Evolutionary conservation across 768 basidiomycete genomes (phyloP), one percentile per base, ranked within the genome.

Genomic region (Podaxis sp.): DNA sequence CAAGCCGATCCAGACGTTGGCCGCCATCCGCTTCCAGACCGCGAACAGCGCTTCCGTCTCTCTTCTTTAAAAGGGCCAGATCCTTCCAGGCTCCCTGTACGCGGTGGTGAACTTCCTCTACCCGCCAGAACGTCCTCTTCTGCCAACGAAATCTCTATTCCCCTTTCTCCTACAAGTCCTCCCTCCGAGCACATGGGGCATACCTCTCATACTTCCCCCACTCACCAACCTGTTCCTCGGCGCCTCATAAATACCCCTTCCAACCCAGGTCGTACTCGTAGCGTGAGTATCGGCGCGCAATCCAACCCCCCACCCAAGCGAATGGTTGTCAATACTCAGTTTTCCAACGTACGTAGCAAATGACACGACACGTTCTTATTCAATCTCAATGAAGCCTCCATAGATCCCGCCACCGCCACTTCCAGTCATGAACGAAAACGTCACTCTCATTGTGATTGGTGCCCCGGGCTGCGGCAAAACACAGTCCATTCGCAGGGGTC

Each of bases 401-500:
- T 28, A 66, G 64, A 11, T 48, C 37, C 40, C 33, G 8, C 56
- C 44, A 48, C 59, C 53, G 17, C 37, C 33, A 30, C 36, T 52
- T 54, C 58, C 50, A 30, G 38, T 41, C 55, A 54, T 65, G 60
- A 64, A 51, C 15, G 66, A 69, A n/a, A 73, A 74, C 52, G 73
- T 90, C 54, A 85, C 87, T 8, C 78, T 99, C 33, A 88, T 88
- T 36, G 87, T 99, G 37, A 81, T 96, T 41, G 96, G 96, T 13
- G 82, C 85, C 12, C 74, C 81, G 41, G 84, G 87, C 37, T 94
- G 91, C 64, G 96, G 96, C 64, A 98, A 98, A 76, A 89, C 92
- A 1, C 85, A 87, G 2, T 82, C 93, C 55, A 91, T 97, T 65
- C 79, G 80, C 38, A 89, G 88, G 71, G 95, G 93, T 11, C 78